Evolutionary conservation across 2,329 filamentous ascomycete species (phyloP), one percentile per base, ranked within the genome.

Genomic region (Aspergillus phoenicis): DNA sequence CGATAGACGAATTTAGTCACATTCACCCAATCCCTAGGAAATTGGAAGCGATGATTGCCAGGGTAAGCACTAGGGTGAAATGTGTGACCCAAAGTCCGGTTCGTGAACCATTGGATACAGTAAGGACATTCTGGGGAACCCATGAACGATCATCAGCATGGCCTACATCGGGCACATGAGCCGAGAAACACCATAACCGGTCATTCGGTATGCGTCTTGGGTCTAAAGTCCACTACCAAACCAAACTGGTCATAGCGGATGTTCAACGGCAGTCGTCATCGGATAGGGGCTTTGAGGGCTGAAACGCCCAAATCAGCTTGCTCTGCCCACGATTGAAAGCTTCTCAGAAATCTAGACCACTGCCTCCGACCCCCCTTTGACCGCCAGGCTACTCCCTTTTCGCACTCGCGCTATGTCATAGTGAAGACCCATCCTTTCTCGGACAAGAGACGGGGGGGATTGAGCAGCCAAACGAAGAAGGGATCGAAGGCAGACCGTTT

Each of bases 121-220:
- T 56, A 64, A 53, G 60, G 38, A 52, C 60, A 61, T 58, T 64
- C 62, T 66, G 60, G 65, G 62, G 59, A 61, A 62, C 43, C 48
- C 57, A 63, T 66, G 62, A 64, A 28, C 47, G 57, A 58, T 54
- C 55, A 53, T 52, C 55, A 54, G 57, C 43, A 60, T 60, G 61
- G 60, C 59, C 51, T 62, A 53, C 48, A 56, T 55, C 59, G 61
- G 63, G 59, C 61, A 60, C 58, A 64, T 62, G 62, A 62, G 47
- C 62, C 62, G 61, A 63, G 47, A 59, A 54, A 47, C 43, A 56
- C 57, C 53, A 52, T 57, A 52, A 47, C 56, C 59, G 58, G 43
- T 56, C 26, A 43, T 59, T 57, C 58, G 62, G 63, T 64, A 66
- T 63, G 60, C 53, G 48, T 41, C 45, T 58, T 36, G n/a, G 47